Evolutionary conservation across 192 early-diverging fungal species (phyloP).

Genomic region (Diversispora epigaea): DNA sequence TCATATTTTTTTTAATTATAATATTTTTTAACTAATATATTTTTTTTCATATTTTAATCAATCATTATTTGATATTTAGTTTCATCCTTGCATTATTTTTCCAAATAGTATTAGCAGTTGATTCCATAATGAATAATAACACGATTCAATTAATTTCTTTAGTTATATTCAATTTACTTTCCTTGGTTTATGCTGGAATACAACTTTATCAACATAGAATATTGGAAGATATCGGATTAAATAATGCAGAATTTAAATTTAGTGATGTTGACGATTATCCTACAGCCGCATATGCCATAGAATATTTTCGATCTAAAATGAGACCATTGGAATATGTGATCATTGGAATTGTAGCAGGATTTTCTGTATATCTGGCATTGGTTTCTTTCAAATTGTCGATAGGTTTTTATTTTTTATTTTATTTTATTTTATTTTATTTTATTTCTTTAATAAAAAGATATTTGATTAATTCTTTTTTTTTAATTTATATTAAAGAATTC

Average conservation of each 20-base stretch:
- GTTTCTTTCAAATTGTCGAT: slow-evolving; percentile 36
- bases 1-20: not conserved
- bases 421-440: no score
- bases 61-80: slow-evolving; percentile 1
- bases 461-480: no score
- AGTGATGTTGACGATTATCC: not conserved
- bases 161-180: slow-evolving; percentile 63
- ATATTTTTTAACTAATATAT: not conserved
- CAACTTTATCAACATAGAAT: slow-evolving; percentile 50
- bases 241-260: not conserved
- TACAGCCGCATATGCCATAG: not conserved
- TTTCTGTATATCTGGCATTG: slow-evolving; percentile 35
- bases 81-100: slow-evolving; percentile 14
- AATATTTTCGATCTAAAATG: slow-evolving; percentile 36
- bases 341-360: slow-evolving; percentile 41
- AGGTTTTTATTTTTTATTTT: no score
- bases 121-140: slow-evolving; percentile 45
- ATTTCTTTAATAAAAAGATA: no score
- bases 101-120: slow-evolving; percentile 4
- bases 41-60: not conserved
- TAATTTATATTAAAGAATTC: no score
- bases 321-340: slow-evolving; percentile 48
- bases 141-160: slow-evolving; percentile 85
- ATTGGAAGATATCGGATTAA: slow-evolving; percentile 16
- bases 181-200: slow-evolving; percentile 69